These are phyloP conservation scores for Aspergillus alliaceus DNA, from an alignment of 2,329 filamentous ascomycete species.

Conservation along the genomic window DNA sequence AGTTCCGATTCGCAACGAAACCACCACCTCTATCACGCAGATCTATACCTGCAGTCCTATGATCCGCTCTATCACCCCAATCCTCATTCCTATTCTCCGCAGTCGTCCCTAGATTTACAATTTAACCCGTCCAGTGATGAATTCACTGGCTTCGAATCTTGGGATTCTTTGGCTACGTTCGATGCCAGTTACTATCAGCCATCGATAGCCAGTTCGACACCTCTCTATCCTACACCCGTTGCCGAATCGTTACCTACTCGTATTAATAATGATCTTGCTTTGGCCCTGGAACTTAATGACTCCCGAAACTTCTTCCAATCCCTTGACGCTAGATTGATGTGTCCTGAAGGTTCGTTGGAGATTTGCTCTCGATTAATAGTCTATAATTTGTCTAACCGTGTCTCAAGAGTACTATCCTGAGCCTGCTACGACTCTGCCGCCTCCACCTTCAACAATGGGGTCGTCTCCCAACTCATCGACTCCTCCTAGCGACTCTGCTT, in stretches of 20 bases:
- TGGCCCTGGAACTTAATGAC: neutral
- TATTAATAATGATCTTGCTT: neutral
- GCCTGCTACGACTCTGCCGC: neutral
- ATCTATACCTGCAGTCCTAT: neutral
- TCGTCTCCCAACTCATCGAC: slow-evolving; percentile 4
- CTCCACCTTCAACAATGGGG: neutral
- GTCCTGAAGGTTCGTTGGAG: neutral
- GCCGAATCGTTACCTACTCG: neutral
- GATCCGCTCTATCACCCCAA: neutral
- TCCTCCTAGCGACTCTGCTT: slow-evolving; percentile 2
- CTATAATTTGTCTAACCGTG: neutral
- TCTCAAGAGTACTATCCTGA: neutral
- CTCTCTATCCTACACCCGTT: neutral
- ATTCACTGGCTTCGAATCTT: slow-evolving; percentile 7
- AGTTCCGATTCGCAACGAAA: slow-evolving; percentile 1
- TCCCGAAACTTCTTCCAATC: slow-evolving; percentile 2
- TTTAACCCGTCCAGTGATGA: slow-evolving; percentile 6
- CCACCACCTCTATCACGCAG: neutral
- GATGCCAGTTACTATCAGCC: neutral
- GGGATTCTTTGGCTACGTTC: slow-evolving; percentile 4
- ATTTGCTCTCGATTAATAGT: too few species aligned
- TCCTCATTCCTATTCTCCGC: neutral
- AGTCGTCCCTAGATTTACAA: slow-evolving; percentile 4
- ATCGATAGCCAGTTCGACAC: neutral
- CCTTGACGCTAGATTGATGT: neutral